Evolutionary conservation across 306 rosid species (phyloP).

Genomic region (Erythrophleum fordii): DNA sequence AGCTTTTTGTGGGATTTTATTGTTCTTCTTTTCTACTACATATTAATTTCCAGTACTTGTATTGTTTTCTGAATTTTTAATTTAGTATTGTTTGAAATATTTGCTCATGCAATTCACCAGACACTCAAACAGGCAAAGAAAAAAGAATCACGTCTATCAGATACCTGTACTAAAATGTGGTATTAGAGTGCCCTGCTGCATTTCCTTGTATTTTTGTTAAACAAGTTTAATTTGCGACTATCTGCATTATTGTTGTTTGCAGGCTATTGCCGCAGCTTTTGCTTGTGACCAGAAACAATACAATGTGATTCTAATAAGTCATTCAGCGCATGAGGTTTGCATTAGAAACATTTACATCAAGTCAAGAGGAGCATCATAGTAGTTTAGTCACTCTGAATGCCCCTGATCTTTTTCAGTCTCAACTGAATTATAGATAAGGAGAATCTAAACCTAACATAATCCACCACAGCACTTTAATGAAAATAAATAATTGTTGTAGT

Average conservation of each 20-base stretch:
- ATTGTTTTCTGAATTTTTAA: background rate
- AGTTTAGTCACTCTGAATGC: background rate
- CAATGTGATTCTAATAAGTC: constrained; percentile 65
- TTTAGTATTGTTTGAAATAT: background rate
- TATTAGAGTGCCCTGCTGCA: background rate
- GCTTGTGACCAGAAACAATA: constrained; percentile 70
- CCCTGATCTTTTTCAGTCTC: background rate
- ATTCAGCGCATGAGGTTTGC: constrained; percentile 37
- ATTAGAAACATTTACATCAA: background rate
- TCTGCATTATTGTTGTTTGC: constrained; percentile 35
- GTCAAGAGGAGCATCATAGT: background rate
- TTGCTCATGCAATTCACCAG: background rate
- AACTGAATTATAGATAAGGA: background rate
- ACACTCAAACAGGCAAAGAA: background rate
- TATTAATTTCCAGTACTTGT: too few species aligned
- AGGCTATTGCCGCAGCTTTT: constrained; percentile 85
- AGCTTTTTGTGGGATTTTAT: background rate
- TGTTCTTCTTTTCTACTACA: background rate
- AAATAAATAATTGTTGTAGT: background rate
- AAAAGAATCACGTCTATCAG: background rate
- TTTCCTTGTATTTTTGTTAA: background rate
- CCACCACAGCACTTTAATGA: background rate
- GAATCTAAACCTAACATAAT: background rate
- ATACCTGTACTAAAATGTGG: background rate
- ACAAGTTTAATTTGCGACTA: background rate